Base-by-base conservation (phyloP, 805 yeast species). In the Ogataea populi-albae region DNA sequence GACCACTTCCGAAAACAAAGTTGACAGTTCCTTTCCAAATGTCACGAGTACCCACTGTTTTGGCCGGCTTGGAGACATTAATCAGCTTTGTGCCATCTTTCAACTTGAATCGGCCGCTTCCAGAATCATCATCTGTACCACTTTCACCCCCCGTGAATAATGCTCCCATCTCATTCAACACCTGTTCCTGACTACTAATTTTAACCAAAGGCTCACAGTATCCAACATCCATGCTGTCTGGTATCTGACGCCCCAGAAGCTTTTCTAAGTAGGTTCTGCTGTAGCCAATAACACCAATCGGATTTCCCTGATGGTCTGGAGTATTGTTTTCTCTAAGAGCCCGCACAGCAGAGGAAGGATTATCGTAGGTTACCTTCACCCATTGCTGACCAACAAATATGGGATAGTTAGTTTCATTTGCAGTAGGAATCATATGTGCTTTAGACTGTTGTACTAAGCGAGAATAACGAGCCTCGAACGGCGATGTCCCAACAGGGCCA, bases 281-380 rank as follows among this genome's bases (percentile, higher is more conserved):
- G 54, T 81, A 82, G 4, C 94, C 86, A 7, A 82, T 63, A 59
- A 72, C 95, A 54, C 95, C 77, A 55, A 80, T 59, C 3, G 38
- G 25, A 17, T 71, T 66, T 1, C 49, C 52, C 8, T 86, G 91
- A 35, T 81, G 83, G 50, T 81, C 75, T 5, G 79, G 71, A 9
- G 69, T 59, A 4, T 95, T 95, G 54, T 86, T 85, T 53, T 88
- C 96, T 45, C 84, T 79, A 28, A 89, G 64, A 0, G 98, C 96
- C 37, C 95, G 77, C 12, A 77, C 59, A 2, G 95, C 96, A 7
- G 89, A 73, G 2, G 81, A 66, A 6, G 83, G 75, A 40, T 79
- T 81, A 38, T 79, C 82, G 58, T 77, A 93, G 3, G 97, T 89
- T 35, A 91, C 57, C 54, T 88, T 85, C n/a, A 89, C 79, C 98